Conservation (phyloP, 1,284 basidiomycete genomes). For the Thecaphora frezii region DNA sequence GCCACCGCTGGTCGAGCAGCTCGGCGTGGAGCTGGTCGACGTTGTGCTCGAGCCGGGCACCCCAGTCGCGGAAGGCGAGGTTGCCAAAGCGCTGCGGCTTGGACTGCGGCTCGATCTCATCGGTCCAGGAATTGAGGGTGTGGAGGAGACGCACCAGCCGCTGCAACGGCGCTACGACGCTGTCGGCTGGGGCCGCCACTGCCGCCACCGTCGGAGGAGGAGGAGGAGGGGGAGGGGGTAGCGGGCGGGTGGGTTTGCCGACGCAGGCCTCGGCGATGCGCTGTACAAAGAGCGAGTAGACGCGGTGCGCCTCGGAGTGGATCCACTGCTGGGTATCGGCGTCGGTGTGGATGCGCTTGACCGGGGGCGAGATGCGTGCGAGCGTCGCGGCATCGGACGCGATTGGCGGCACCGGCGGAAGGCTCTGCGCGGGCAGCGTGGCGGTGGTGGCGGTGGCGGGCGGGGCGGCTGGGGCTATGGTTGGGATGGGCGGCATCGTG, state of each 20-base stretch:
- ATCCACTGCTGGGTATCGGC: slow-evolving; percentile 55
- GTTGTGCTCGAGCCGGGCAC: slow-evolving; percentile 68
- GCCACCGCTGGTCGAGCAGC: slow-evolving; percentile 63
- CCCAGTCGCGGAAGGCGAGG: slow-evolving; percentile 86
- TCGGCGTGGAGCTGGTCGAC: slow-evolving; percentile 51
- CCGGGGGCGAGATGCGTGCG: slow-evolving; percentile 19
- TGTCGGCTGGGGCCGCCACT: neutral
- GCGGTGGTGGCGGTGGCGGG: slow-evolving; percentile 19
- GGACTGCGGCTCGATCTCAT: slow-evolving; percentile 76
- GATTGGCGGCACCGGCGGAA: slow-evolving; percentile 29
- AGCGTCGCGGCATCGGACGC: slow-evolving; percentile 7
- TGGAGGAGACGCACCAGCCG: slow-evolving; percentile 68
- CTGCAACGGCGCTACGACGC: slow-evolving; percentile 54
- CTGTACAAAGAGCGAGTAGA: slow-evolving; percentile 48
- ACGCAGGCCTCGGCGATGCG: slow-evolving; percentile 54
- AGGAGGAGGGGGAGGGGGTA: neutral
- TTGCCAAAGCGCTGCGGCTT: slow-evolving; percentile 92
- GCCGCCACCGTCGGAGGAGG: neutral
- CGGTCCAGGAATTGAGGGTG: slow-evolving; percentile 75
- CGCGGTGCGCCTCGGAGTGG: slow-evolving; percentile 41
- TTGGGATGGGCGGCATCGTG: neutral
- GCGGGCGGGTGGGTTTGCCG: slow-evolving; percentile 37
- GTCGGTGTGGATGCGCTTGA: slow-evolving; percentile 52
- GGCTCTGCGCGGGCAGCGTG: slow-evolving; percentile 17
- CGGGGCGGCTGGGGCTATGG: slow-evolving; percentile 4